Evolutionary conservation across 441 rosid species (phyloP).

Genomic region (Breynia disticha): DNA sequence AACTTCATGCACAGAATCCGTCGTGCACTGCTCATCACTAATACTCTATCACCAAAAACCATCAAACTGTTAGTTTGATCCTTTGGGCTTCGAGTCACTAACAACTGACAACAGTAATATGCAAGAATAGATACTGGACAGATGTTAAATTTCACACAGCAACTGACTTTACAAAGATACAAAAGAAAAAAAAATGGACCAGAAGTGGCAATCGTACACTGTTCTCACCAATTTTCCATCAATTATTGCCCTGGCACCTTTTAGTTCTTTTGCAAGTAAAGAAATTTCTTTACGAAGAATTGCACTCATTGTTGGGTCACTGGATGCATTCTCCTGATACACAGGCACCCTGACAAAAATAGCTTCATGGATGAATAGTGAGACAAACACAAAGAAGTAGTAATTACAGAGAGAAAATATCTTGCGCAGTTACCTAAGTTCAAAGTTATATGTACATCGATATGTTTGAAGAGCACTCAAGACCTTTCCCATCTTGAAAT

Average conservation of each 20-base stretch:
- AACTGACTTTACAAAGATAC: neutral
- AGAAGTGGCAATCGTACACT: constrained; percentile 4
- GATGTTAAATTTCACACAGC: neutral
- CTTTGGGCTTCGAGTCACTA: neutral
- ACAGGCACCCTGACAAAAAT: constrained; percentile 47
- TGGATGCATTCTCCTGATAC: constrained; percentile 29
- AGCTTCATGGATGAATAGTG: constrained; percentile 6
- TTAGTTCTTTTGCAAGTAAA: constrained; percentile 50
- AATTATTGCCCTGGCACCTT: constrained; percentile 58
- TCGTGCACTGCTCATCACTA: constrained; percentile 41
- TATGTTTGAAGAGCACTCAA: constrained; percentile 56
- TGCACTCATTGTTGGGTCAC: constrained; percentile 30
- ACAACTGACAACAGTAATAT: neutral
- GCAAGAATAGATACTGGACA: neutral
- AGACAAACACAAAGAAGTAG: too few relatives aligned
- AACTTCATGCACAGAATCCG: constrained; percentile 59
- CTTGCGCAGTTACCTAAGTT: constrained; percentile 41
- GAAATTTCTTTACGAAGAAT: constrained; percentile 58
- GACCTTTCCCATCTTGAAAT: constrained; percentile 77
- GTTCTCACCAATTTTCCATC: constrained; percentile 73
- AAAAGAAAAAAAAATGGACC: neutral
- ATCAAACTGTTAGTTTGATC: neutral
- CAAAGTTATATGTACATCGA: constrained; percentile 70
- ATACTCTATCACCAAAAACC: constrained; percentile 35
- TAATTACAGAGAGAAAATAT: neutral